phyloP scores from a whole-genome alignment of 176 grass and related monocot species.

The Juncus effusus region DNA sequence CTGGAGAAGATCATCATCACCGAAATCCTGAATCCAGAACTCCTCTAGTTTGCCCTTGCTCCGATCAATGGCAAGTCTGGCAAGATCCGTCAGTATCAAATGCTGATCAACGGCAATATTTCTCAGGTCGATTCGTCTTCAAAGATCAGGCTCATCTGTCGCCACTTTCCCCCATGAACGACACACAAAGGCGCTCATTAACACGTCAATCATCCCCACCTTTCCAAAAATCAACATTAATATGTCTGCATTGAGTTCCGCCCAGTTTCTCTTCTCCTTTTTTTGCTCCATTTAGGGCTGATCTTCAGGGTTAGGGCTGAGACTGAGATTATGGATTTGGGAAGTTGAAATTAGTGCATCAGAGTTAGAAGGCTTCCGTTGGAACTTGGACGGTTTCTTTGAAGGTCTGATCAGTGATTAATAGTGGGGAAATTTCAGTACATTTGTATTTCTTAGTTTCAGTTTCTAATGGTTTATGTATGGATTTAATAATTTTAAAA shows the following conservation, averaged over 20 bases:
- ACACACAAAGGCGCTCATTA: conserved; percentile 1
- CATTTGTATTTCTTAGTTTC: too few relatives aligned
- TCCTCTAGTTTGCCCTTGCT: conserved; percentile 15
- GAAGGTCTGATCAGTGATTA: too few relatives aligned
- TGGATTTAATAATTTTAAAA: too few relatives aligned
- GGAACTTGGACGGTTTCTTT: too few relatives aligned
- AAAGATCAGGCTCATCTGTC: not conserved
- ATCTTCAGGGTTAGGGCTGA: not conserved
- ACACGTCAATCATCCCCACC: not conserved
- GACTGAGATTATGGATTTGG: too few relatives aligned
- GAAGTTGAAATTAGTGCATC: too few relatives aligned
- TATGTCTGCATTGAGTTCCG: not conserved
- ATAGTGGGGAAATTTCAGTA: too few relatives aligned
- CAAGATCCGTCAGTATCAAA: conserved; percentile 4
- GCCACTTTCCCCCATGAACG: conserved; percentile 4
- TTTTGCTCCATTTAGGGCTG: not conserved
- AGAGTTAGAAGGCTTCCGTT: too few relatives aligned
- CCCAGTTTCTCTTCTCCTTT: conserved; percentile 10
- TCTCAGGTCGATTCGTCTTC: not conserved
- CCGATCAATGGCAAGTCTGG: conserved; percentile 8
- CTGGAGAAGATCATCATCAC: not conserved
- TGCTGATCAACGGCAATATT: too few relatives aligned
- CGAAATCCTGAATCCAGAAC: too few relatives aligned
- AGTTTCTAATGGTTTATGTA: too few relatives aligned
- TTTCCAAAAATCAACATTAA: not conserved